phyloP scores from a whole-genome alignment of 2,329 filamentous ascomycete genomes.

The Mollisiaceae sp. region DNA sequence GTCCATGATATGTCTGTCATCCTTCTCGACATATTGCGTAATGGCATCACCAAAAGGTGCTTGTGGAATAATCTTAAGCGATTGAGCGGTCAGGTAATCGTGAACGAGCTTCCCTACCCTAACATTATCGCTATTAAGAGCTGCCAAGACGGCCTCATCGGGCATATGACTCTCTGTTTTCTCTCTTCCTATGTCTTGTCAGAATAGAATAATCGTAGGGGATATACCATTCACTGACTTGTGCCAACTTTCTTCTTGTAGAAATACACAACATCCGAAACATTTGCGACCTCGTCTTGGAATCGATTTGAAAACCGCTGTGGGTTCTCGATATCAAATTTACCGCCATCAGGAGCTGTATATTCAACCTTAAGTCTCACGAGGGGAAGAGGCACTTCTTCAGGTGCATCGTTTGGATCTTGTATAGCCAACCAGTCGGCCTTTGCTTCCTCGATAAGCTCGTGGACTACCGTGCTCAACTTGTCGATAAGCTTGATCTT shows the following conservation, averaged over 20 bases:
- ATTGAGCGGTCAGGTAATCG: constrained; percentile 86
- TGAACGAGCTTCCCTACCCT: constrained; percentile 89
- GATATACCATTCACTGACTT: constrained; percentile 45
- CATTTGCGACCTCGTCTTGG: constrained; percentile 87
- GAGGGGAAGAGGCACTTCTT: constrained; percentile 76
- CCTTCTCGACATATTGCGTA: constrained; percentile 89
- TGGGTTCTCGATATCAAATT: constrained; percentile 91
- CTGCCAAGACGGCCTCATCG: constrained; percentile 66
- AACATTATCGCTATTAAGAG: constrained; percentile 72
- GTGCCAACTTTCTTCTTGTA: constrained; percentile 77
- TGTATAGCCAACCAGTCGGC: constrained; percentile 82
- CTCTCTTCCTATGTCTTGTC: constrained; percentile 44
- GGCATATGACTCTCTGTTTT: constrained; percentile 60
- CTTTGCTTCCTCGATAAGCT: constrained; percentile 86
- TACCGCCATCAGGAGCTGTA: constrained; percentile 80
- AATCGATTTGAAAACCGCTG: constrained; percentile 96
- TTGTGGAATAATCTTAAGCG: constrained; percentile 89
- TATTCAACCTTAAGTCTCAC: constrained; percentile 92
- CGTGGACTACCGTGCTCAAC: constrained; percentile 78
- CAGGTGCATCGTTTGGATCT: constrained; percentile 63
- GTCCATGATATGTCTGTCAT: constrained; percentile 92
- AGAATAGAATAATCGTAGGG: constrained; percentile 15
- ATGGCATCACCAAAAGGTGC: constrained; percentile 94
- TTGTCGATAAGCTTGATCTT: constrained; percentile 78
- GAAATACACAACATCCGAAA: constrained; percentile 92